Conservation (phyloP, 805 yeast genomes). For the Wickerhamomyces bovis region DNA sequence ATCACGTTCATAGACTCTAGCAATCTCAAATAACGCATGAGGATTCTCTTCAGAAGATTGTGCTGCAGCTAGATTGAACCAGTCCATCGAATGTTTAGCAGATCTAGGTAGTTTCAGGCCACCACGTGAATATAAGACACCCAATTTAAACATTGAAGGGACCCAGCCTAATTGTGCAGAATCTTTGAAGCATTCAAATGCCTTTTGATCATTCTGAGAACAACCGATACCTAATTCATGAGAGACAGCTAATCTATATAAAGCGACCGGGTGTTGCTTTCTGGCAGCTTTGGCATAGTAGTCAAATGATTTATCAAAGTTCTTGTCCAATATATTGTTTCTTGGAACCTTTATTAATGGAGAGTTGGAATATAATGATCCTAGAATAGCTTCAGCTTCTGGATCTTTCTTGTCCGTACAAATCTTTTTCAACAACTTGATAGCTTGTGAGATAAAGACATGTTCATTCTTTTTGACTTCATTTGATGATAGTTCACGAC, state of each 20-base stretch:
- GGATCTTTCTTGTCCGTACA: constrained; percentile 43
- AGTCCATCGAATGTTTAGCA: constrained; percentile 38
- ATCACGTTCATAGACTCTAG: constrained; percentile 45
- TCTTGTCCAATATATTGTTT: constrained; percentile 42
- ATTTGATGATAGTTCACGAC: constrained; percentile 33
- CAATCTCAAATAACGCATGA: constrained; percentile 55
- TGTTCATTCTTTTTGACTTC: constrained; percentile 47
- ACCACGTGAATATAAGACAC: constrained; percentile 55
- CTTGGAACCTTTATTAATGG: constrained; percentile 40
- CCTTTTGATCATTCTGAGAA: constrained; percentile 36
- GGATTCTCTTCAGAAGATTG: constrained; percentile 39
- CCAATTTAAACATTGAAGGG: constrained; percentile 69
- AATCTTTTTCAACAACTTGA: constrained; percentile 53
- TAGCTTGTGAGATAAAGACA: constrained; percentile 49
- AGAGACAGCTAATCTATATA: constrained; percentile 67
- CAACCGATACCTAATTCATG: constrained; percentile 61
- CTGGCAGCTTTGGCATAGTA: constrained; percentile 54
- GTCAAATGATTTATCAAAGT: constrained; percentile 56
- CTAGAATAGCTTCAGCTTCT: constrained; percentile 54
- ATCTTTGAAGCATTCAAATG: constrained; percentile 47
- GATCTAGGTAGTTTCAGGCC: constrained; percentile 32
- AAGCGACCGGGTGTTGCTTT: constrained; percentile 51
- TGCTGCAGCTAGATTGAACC: constrained; percentile 47
- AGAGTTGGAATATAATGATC: constrained; percentile 53
- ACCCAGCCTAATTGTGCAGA: constrained; percentile 61